Evolutionary conservation across 768 basidiomycete species (phyloP), one percentile per base, ranked within the genome.

Genomic region (Russula emetica): DNA sequence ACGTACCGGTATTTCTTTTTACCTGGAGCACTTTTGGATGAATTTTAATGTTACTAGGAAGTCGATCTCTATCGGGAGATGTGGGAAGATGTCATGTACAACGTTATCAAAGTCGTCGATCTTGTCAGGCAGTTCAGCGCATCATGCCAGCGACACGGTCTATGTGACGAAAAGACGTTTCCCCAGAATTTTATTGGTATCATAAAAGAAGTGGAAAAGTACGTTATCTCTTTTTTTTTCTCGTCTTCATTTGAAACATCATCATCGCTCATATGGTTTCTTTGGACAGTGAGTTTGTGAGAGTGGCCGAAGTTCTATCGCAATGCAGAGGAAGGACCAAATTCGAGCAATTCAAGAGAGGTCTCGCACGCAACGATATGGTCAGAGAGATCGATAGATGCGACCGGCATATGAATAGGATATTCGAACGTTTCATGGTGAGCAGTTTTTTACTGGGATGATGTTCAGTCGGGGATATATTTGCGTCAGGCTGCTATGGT

Each of bases 11-110:
- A 3, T 45, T 20, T 32, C 30, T 11, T 26, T 4, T 10, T 13
- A 0, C 9, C 32, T 1, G 22, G 30, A 30, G 30, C 6, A 30
- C 34, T 4, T 38, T 38, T 3, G 14, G 9, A 3, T 34, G 34
- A 10, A 1, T 11, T 53, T 53, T 2, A n/a, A n/a, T n/a, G n/a
- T n/a, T n/a, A n/a, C n/a, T 53, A 67, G 67, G 67, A 67, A 36
- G 52, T 67, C 22, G 56, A 64, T 34, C 36, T 64, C 3, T 64
- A 64, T 38, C 63, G 47, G 18, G 58, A 60, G 16, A 14, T 18
- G 24, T 64, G 58, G 63, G 63, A 60, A 6, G 63, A 64, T 30
- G 59, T 51, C 22, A 64, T 64, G 63, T 64, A 64, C 11, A 51
- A 60, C 30, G 38, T 60, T 34, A 16, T n/a, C 58, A 64, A 56